phyloP scores from a whole-genome alignment of 1,284 basidiomycete genomes.

The Rhodotorula sp. region DNA sequence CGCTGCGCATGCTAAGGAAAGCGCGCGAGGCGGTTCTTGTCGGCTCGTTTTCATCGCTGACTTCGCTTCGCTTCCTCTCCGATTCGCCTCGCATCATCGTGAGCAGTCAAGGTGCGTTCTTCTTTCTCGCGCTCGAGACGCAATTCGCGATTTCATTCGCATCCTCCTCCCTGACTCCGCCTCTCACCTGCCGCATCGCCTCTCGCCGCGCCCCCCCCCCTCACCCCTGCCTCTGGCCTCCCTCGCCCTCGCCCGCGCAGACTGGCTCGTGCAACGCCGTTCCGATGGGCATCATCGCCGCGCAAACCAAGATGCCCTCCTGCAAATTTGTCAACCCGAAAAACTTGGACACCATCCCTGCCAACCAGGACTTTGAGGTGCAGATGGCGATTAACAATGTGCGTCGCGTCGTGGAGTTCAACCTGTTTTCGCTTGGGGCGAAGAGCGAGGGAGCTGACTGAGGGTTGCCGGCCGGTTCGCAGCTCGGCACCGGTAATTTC shows the following conservation, averaged over 20 bases:
- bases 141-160: background rate
- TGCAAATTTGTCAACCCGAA: conserved; percentile 60
- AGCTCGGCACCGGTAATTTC: conserved; percentile 58
- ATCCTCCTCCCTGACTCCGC: too few relatives aligned
- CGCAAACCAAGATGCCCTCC: conserved; percentile 50
- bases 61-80: too few relatives aligned
- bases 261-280: conserved; percentile 64
- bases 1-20: background rate
- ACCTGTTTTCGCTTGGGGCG: too few relatives aligned
- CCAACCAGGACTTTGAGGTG: conserved; percentile 61
- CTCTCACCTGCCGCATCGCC: background rate
- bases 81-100: too few relatives aligned
- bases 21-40: too few relatives aligned
- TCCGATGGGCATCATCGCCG: conserved; percentile 53
- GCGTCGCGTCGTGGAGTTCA: background rate
- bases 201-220: background rate
- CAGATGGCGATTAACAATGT: conserved; percentile 57
- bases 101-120: too few relatives aligned
- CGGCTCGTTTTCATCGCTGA: too few relatives aligned
- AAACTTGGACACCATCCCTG: conserved; percentile 56
- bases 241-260: conserved; percentile 45
- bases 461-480: conserved; percentile 31
- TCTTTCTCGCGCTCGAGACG: too few relatives aligned
- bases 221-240: too few relatives aligned
- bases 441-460: background rate